Evolutionary conservation across 2,329 filamentous ascomycete species (phyloP), one percentile per base, ranked within the genome.

Genomic region (Dothistroma septosporum): DNA sequence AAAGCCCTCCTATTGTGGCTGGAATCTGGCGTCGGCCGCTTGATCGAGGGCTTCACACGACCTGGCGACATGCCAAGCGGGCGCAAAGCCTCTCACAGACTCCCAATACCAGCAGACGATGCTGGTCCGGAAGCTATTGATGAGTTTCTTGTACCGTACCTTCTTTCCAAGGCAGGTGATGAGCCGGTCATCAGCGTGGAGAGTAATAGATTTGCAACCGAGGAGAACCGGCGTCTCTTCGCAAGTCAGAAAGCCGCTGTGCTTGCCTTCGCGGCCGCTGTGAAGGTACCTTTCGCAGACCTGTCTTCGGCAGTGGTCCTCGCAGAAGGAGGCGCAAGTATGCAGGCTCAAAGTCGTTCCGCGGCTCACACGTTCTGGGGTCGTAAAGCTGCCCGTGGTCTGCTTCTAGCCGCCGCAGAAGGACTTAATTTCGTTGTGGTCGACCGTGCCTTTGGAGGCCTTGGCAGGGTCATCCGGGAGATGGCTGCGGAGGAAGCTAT

Each of bases 1-100:
- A 86, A 84, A 69, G 84, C 85, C 0, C 85, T 87, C 48, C 68
- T 86, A 2, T 75, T 87, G 0, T 88, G 85, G 83, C 73, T 87
- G 1, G 82, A 85, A 58, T 84, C 83, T 35, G 85, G 85, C 10
- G 75, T 83, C 14, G 76, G 79, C 9, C 78, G 78, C 31, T 71
- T 87, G 10, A 70, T 87, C 1, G 76, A 82, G 60, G 84, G 82
- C 0, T 88, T 88, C 70, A 82, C 81, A 46, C 75, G 78, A 55
- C 74, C 76, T 28, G 72, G 75, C 3, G 69, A 72, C 24, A 72
- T 77, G 63, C 72, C 76, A 32, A 56, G 62, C 0, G 61, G 59
- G 8, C 64, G 66, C 37, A 72, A 70, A 64, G 73, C 74, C 48
- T 76, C 78, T 32, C 74, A 72, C 59, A 63, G 72, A 28, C 62